Conservation (phyloP, 495 filamentous ascomycete genomes). For the Letharia columbiana region DNA sequence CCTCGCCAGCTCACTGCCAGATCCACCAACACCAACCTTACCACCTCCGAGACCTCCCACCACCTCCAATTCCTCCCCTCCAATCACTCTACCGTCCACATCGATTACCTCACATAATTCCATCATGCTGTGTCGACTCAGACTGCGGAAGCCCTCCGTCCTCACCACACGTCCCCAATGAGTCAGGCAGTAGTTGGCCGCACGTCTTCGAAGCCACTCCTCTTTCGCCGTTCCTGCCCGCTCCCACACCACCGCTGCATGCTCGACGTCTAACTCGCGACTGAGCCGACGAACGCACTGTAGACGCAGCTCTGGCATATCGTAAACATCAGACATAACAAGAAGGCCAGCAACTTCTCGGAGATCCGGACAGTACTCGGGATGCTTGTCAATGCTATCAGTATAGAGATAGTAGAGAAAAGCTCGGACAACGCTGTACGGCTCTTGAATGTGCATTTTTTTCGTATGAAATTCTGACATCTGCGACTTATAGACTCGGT, state of each 20-base stretch:
- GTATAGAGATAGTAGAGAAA: constrained; percentile 97
- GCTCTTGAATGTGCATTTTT: constrained; percentile 95
- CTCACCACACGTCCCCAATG: constrained; percentile 95
- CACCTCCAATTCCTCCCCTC: constrained; percentile 74
- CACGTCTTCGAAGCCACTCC: constrained; percentile 82
- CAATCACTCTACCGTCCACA: constrained; percentile 76
- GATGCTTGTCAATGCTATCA: constrained; percentile 68
- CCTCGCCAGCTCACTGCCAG: constrained; percentile 37
- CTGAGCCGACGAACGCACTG: constrained; percentile 82
- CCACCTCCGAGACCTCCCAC: constrained; percentile 58
- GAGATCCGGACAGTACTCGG: constrained; percentile 58
- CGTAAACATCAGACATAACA: constrained; percentile 95
- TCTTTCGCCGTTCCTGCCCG: constrained; percentile 81
- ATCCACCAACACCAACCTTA: constrained; percentile 47
- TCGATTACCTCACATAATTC: constrained; percentile 92
- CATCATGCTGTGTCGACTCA: constrained; percentile 68
- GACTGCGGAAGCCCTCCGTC: constrained; percentile 71
- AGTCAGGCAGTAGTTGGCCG: constrained; percentile 76
- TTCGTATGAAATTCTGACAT: constrained; percentile 97
- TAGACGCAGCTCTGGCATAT: constrained; percentile 83
- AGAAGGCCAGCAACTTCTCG: constrained; percentile 89
- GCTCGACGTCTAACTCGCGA: constrained; percentile 84
- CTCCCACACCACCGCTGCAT: constrained; percentile 94
- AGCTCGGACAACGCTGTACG: constrained; percentile 85
- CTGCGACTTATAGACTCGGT: constrained; percentile 76